Conservation (phyloP, 179 eudicot species). For the Spinacia oleracea region DNA sequence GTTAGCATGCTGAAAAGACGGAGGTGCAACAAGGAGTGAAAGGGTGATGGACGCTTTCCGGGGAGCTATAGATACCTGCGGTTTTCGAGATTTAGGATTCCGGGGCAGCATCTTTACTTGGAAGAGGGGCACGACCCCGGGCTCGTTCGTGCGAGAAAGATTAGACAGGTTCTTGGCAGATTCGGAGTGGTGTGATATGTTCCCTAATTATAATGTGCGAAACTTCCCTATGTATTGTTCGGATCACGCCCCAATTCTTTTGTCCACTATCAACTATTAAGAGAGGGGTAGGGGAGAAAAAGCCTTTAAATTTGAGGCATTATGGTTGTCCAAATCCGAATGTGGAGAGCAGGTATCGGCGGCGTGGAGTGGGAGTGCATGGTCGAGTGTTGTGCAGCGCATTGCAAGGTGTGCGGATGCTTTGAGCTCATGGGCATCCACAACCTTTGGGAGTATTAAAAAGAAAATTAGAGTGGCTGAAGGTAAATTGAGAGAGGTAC, state of each 20-base stretch:
- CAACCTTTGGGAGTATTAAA: neutral
- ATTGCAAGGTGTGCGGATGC: no score
- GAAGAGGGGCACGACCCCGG: neutral
- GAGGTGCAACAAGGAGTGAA: no score
- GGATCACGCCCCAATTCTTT: neutral
- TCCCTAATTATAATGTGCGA: neutral
- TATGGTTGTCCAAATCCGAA: neutral
- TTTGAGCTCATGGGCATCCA: neutral
- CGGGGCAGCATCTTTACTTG: neutral
- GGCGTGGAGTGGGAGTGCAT: neutral
- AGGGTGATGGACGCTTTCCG: no score
- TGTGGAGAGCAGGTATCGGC: neutral
- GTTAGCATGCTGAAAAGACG: no score
- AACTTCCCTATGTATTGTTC: neutral
- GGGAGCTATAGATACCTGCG: no score
- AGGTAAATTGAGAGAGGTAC: neutral
- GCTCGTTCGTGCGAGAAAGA: neutral
- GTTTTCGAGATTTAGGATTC: neutral
- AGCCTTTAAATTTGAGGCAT: neutral
- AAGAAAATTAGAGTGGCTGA: no score
- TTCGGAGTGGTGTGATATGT: neutral
- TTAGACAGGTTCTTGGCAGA: neutral
- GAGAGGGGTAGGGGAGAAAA: neutral
- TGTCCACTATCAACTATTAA: neutral
- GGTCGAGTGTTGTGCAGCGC: no score